phyloP scores from a whole-genome alignment of 257 asterid genomes.

The Solanum tacnaense region DNA sequence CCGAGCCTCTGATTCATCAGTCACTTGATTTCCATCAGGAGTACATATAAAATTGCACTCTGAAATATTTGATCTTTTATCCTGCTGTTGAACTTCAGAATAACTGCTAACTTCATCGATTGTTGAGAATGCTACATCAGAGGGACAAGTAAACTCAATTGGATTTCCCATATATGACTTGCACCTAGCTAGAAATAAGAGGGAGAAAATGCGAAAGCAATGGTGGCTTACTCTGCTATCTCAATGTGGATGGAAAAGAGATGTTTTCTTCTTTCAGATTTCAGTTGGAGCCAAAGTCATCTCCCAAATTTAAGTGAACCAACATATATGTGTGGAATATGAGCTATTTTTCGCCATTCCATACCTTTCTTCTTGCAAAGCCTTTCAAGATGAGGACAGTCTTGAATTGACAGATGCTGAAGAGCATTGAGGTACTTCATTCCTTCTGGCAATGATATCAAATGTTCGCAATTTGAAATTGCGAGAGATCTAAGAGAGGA shows the following conservation, averaged over 20 bases:
- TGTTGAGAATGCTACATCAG: slow-evolving; percentile 46
- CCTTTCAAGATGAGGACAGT: slow-evolving; percentile 12
- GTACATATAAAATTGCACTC: slow-evolving; percentile 27
- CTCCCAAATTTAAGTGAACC: background rate
- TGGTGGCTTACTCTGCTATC: background rate
- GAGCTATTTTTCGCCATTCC: slow-evolving; percentile 16
- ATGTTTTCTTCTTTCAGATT: background rate
- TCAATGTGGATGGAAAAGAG: background rate
- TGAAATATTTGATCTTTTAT: slow-evolving; percentile 13
- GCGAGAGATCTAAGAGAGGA: slow-evolving; percentile 17
- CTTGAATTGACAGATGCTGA: slow-evolving; percentile 22
- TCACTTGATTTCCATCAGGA: slow-evolving; percentile 36
- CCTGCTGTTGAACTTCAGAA: slow-evolving; percentile 21
- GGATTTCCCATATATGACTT: slow-evolving; percentile 43
- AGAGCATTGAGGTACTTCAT: slow-evolving; percentile 4
- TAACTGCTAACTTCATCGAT: slow-evolving; percentile 27
- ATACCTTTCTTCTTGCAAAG: slow-evolving; percentile 11
- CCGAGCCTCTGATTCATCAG: slow-evolving; percentile 52
- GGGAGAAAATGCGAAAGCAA: background rate
- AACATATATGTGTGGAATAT: slow-evolving; percentile 7
- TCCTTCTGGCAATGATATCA: slow-evolving; percentile 15
- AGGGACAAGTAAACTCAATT: slow-evolving; percentile 38
- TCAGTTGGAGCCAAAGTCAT: background rate
- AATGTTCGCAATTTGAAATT: slow-evolving; percentile 6
- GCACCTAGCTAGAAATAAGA: background rate